Percentiles rank a stretch among this genome's conserved stretches.
Evolutionary conservation across 352 stramenopile genomes (phyloP).

Genomic region (Phytophthora syringae): DNA sequence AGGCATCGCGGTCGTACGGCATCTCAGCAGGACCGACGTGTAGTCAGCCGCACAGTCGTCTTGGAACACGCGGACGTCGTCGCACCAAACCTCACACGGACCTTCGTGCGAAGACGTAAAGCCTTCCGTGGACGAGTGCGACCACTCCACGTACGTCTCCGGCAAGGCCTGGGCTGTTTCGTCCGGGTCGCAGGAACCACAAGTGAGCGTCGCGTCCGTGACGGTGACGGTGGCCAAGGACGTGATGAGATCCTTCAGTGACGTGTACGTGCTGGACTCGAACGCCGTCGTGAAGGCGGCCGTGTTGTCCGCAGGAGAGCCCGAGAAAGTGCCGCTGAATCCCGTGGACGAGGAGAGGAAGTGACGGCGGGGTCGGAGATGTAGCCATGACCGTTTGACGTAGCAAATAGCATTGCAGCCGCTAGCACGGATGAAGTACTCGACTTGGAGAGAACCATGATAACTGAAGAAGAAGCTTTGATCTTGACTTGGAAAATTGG

Average conservation of each 20-base stretch:
- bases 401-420: constrained; percentile 14
- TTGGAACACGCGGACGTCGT: constrained; percentile 46
- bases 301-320: constrained; percentile 29
- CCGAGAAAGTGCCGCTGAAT: constrained; percentile 32
- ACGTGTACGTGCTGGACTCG: constrained; percentile 30
- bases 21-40: constrained; percentile 38
- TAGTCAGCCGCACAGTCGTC: constrained; percentile 48
- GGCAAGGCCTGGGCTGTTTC: constrained; percentile 31
- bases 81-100: constrained; percentile 57
- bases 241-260: constrained; percentile 36
- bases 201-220: constrained; percentile 30
- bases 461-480: not conserved
- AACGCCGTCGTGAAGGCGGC: constrained; percentile 38
- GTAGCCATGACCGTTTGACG: constrained; percentile 33
- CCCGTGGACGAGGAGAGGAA: constrained; percentile 31
- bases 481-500: constrained; percentile 13
- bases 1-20: constrained; percentile 43
- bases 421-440: constrained; percentile 10
- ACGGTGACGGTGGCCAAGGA: constrained; percentile 21
- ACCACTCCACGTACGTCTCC: constrained; percentile 34
- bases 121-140: constrained; percentile 32
- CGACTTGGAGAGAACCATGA: constrained; percentile 17
- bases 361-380: constrained; percentile 28
- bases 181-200: constrained; percentile 31
- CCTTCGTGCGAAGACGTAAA: constrained; percentile 49